Conservation (phyloP, 2,329 filamentous ascomycete species). For the Nemania serpens region DNA sequence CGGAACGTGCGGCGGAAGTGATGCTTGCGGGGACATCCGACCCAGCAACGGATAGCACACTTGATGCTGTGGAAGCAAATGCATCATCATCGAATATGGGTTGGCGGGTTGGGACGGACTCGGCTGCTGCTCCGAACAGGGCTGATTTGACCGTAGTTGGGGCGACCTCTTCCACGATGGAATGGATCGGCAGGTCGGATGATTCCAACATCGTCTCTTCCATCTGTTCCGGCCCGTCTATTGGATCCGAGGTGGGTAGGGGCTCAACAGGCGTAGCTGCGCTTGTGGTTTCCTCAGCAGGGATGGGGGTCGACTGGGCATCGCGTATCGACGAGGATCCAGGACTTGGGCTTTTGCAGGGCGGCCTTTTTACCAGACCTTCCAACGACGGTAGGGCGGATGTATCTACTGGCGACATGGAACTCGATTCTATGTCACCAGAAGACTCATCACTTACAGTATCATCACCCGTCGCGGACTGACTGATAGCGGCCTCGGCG, state of each 20-base stretch:
- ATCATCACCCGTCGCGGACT: background rate
- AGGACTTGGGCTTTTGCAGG: conserved; percentile 30
- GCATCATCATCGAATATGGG: conserved; percentile 57
- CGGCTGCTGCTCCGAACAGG: conserved; percentile 56
- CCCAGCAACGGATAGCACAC: conserved; percentile 42
- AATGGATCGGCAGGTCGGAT: conserved; percentile 32
- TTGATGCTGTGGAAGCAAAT: conserved; percentile 46
- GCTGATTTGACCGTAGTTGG: conserved; percentile 49
- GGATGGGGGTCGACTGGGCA: conserved; percentile 31
- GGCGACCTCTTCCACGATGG: conserved; percentile 28
- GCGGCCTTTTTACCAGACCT: conserved; percentile 32
- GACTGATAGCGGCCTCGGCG: conserved; percentile 32
- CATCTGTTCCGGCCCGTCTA: conserved; percentile 39
- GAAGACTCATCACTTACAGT: conserved; percentile 29
- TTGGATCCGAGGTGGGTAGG: conserved; percentile 27
- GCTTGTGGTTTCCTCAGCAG: conserved; percentile 37
- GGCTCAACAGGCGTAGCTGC: conserved; percentile 38
- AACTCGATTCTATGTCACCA: conserved; percentile 32
- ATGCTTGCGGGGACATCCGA: conserved; percentile 45
- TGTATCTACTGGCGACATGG: too few species aligned
- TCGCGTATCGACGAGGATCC: conserved; percentile 6
- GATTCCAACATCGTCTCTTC: conserved; percentile 44
- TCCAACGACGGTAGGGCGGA: conserved; percentile 5
- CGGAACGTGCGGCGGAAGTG: conserved; percentile 55
- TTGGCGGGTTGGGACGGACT: conserved; percentile 53